A percentile compares a stretch with the other conserved stretches of the same genome.
These are phyloP conservation scores for Euphorbia peplus DNA, from an alignment of 345 rosid genomes.

Conservation along the genomic window DNA sequence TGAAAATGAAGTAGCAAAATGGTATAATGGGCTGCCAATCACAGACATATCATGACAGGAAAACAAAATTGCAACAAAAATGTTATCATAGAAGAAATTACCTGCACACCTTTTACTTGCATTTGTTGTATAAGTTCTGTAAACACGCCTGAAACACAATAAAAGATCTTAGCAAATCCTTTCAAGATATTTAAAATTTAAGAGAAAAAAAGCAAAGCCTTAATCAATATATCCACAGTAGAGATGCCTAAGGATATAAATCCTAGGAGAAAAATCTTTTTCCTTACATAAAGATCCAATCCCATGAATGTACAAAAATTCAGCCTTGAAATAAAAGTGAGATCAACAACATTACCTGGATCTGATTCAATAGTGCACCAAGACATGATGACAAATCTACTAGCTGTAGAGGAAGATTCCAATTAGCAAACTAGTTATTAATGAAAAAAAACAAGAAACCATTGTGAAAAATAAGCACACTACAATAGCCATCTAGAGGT, in stretches of 20 bases:
- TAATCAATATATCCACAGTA: not conserved
- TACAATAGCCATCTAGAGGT: not conserved
- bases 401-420: slow-evolving; percentile 25
- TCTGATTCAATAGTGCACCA: slow-evolving; percentile 99
- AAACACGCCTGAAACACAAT: slow-evolving; percentile 72
- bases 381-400: slow-evolving; percentile 53
- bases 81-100: slow-evolving; percentile 20
- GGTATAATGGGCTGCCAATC: not conserved
- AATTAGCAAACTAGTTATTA: not conserved
- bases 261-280: too few relatives aligned
- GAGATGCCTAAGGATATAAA: too few relatives aligned
- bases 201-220: not conserved
- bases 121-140: slow-evolving; percentile 98
- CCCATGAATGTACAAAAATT: too few relatives aligned
- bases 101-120: slow-evolving; percentile 98
- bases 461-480: not conserved
- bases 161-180: not conserved
- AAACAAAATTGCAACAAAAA: not conserved
- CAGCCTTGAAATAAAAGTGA: too few relatives aligned
- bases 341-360: slow-evolving; percentile 52
- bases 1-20: slow-evolving; percentile 1
- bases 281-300: too few relatives aligned
- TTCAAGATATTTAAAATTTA: not conserved
- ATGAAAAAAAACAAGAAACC: not conserved
- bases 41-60: not conserved